Percentiles rank a stretch among this genome's conserved stretches.
Evolutionary conservation across 2,329 filamentous ascomycete species (phyloP).

Genomic region (Colletotrichum echinochloae): DNA sequence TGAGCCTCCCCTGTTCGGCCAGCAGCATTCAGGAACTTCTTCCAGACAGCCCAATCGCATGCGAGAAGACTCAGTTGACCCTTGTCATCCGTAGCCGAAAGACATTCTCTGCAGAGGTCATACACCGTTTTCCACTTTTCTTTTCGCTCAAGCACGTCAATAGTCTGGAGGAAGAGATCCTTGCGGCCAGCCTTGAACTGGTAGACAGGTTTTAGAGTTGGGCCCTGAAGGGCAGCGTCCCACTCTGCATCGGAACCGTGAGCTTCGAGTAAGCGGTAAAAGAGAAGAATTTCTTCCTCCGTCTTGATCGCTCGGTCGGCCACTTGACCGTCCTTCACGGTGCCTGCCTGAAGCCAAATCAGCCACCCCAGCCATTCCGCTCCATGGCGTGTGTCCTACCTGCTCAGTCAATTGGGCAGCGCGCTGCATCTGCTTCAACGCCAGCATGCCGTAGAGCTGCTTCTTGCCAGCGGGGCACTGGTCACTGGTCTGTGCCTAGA

Average conservation of each 20-base stretch:
- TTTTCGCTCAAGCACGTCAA: conserved; percentile 52
- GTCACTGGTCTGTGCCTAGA: conserved; percentile 53
- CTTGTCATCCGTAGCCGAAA: conserved; percentile 53
- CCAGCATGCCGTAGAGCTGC: conserved; percentile 64
- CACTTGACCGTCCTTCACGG: conserved; percentile 19
- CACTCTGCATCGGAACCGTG: conserved; percentile 58
- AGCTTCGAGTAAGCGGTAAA: conserved; percentile 60
- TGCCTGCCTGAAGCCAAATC: conserved; percentile 12
- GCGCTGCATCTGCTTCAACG: conserved; percentile 63
- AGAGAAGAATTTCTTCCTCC: conserved; percentile 64
- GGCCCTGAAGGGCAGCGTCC: conserved; percentile 53
- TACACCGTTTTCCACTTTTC: conserved; percentile 58
- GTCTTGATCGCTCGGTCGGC: conserved; percentile 53
- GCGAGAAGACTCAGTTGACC: conserved; percentile 56
- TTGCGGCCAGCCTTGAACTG: conserved; percentile 62
- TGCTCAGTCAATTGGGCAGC: conserved; percentile 60
- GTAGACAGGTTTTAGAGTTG: conserved; percentile 55
- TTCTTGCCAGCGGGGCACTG: conserved; percentile 62
- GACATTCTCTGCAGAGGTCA: conserved; percentile 57
- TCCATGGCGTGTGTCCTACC: conserved; percentile 46
- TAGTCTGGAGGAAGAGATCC: conserved; percentile 57
- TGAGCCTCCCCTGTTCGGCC: conserved; percentile 47
- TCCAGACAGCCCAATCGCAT: conserved; percentile 59
- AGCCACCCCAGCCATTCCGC: not conserved
- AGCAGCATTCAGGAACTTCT: conserved; percentile 55